Evolutionary conservation across 2,329 filamentous ascomycete species (phyloP).

Genomic region (Neonectria hederae): DNA sequence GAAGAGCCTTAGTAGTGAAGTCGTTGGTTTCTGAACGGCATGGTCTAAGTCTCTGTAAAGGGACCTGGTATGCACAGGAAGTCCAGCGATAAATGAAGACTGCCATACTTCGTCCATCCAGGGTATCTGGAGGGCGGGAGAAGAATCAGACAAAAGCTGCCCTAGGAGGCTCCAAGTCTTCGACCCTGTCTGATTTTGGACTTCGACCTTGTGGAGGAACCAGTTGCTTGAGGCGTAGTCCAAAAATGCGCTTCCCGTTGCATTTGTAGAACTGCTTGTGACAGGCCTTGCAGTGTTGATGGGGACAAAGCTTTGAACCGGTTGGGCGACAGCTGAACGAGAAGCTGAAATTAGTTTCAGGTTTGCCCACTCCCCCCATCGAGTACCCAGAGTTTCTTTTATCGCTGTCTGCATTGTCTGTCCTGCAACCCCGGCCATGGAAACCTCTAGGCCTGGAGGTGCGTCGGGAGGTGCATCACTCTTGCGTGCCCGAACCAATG

Average conservation of each 20-base stretch:
- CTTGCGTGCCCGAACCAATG: neutral
- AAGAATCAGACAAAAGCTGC: neutral
- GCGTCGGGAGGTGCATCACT: too few species aligned
- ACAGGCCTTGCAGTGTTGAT: too few species aligned
- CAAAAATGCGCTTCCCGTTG: neutral
- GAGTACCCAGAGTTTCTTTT: neutral
- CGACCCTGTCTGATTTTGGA: neutral
- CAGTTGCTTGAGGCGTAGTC: neutral
- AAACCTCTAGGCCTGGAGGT: neutral
- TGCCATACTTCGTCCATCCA: neutral
- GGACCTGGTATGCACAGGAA: too few species aligned
- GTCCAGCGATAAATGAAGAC: too few species aligned
- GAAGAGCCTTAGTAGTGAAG: too few species aligned
- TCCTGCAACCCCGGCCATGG: neutral
- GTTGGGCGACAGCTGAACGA: neutral
- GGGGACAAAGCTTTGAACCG: neutral
- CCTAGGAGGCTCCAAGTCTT: neutral
- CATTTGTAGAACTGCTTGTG: accelerated
- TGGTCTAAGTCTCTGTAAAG: neutral
- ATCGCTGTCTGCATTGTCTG: neutral
- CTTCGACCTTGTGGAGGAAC: neutral
- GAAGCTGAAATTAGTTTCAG: neutral
- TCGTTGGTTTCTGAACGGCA: too few species aligned
- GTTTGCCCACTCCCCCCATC: too few species aligned
- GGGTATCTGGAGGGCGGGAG: neutral